Conservation (phyloP, 345 rosid genomes). For the Linum tenue region DNA sequence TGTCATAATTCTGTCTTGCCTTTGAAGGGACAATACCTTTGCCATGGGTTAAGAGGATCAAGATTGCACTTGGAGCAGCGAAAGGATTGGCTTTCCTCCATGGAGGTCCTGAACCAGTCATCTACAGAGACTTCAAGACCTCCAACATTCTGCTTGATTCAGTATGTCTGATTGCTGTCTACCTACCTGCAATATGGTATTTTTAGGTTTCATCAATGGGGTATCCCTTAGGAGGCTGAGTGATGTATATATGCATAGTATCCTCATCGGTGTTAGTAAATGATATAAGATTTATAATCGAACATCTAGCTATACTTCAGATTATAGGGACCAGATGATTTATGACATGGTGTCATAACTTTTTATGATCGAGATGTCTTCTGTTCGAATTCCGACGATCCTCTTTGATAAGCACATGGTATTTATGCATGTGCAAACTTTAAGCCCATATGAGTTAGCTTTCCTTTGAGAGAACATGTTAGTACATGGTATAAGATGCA, state of each 20-base stretch:
- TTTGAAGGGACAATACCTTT: slow-evolving; percentile 50
- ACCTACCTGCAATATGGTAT: too few species aligned
- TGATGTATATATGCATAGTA: too few species aligned
- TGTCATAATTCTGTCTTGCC: background rate
- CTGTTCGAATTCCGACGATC: background rate
- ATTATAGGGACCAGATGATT: background rate
- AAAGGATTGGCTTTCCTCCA: slow-evolving; percentile 31
- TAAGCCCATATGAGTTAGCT: too few species aligned
- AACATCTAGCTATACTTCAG: background rate
- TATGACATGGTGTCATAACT: too few species aligned
- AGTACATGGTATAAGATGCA: too few species aligned
- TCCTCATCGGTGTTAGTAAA: too few species aligned
- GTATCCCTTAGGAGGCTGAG: too few species aligned
- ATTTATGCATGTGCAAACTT: too few species aligned
- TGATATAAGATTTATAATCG: background rate
- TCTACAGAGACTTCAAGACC: slow-evolving; percentile 28
- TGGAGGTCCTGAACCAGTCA: slow-evolving; percentile 26
- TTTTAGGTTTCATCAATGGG: too few species aligned
- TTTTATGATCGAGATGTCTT: background rate
- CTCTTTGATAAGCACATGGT: too few species aligned
- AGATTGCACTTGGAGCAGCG: slow-evolving; percentile 31
- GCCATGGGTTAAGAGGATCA: slow-evolving; percentile 25
- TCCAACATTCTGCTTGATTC: slow-evolving; percentile 28
- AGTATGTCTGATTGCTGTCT: slow-evolving; percentile 7
- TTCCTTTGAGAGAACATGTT: too few species aligned